Conservation (phyloP, 148 eudicot genomes). For the Rhododendron molle region DNA sequence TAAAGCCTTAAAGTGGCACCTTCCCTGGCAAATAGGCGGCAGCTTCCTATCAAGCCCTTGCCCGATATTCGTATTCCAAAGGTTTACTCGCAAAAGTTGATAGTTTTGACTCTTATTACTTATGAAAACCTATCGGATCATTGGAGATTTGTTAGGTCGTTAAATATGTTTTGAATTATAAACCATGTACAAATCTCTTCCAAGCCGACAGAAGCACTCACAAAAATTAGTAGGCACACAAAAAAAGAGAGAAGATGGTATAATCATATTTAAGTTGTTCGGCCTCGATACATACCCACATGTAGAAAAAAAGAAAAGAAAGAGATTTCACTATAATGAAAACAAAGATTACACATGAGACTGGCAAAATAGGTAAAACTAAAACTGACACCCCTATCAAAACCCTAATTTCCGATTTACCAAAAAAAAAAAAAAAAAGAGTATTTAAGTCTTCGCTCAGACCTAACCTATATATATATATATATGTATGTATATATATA, state of each 20-base stretch:
- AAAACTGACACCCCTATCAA: neutral
- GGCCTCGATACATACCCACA: neutral
- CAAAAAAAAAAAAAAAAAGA: too few species aligned
- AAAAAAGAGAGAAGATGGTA: neutral
- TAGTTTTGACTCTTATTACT: neutral
- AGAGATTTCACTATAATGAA: neutral
- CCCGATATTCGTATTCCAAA: neutral
- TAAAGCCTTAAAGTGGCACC: neutral
- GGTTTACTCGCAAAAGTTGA: neutral
- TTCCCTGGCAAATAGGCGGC: neutral
- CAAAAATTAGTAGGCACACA: neutral
- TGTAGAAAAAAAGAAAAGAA: neutral
- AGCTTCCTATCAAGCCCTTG: neutral
- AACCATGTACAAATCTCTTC: neutral
- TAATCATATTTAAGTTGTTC: too few species aligned
- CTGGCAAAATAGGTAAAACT: neutral
- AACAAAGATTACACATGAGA: neutral
- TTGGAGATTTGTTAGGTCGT: neutral
- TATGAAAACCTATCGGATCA: neutral
- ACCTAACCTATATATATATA: neutral
- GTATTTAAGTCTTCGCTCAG: neutral
- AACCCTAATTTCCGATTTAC: neutral
- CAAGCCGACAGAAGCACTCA: neutral
- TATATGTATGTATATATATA: too few species aligned
- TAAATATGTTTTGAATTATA: neutral